Evolutionary conservation across 805 yeast genomes (phyloP).

Genomic region (Barnettozyma californica): DNA sequence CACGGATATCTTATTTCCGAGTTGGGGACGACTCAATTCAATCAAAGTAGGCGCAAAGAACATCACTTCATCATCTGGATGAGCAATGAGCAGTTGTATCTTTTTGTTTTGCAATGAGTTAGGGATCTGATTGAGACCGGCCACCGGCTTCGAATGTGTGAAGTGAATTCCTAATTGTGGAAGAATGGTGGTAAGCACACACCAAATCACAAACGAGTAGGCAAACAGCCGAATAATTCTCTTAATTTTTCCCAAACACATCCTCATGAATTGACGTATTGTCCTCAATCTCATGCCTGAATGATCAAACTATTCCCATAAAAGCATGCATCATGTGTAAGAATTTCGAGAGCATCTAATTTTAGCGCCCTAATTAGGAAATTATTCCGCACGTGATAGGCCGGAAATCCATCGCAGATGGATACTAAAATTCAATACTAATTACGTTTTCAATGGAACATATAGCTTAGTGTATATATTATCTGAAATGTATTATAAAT

Average conservation of each 20-base stretch:
- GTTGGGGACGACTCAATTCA: slow-evolving; percentile 41
- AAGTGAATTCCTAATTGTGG: neutral
- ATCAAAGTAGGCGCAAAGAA: slow-evolving; percentile 80
- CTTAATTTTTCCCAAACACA: neutral
- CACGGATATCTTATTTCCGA: slow-evolving; percentile 48
- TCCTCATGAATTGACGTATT: neutral
- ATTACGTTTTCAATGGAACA: too few species aligned
- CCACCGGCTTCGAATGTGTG: neutral
- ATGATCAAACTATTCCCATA: too few species aligned
- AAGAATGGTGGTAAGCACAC: neutral
- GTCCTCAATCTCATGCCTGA: neutral
- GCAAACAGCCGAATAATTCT: neutral
- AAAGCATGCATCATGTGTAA: too few species aligned
- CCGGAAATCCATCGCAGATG: neutral
- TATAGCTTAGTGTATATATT: too few species aligned
- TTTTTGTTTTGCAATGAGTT: neutral
- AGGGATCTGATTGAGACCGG: neutral
- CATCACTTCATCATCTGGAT: slow-evolving; percentile 99
- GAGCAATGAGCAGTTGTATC: slow-evolving; percentile 68
- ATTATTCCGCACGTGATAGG: neutral
- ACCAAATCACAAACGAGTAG: neutral
- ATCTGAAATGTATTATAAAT: too few species aligned
- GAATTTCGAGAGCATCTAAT: too few species aligned
- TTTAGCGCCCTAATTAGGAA: neutral
- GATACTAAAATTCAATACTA: too few species aligned